Evolutionary conservation across 345 rosid genomes (phyloP).

Genomic region (sweet orange (Citrus sinensis)): DVS_A1.0 CM039166.1:14672501-14673000

Average conservation of each 20-base stretch:
- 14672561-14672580: conserved; percentile 68
- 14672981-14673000: conserved; percentile 82
- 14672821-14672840: conserved; percentile 40
- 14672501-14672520: conserved; percentile 81
- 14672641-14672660: conserved; percentile 73
- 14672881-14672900: conserved; percentile 78
- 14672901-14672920: conserved; percentile 78
- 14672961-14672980: conserved; percentile 82
- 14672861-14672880: conserved; percentile 92
- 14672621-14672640: conserved; percentile 78
- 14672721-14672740: conserved; percentile 89
- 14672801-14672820: conserved; percentile 75
- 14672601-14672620: conserved; percentile 91
- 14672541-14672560: conserved; percentile 94
- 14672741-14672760: conserved; percentile 86
- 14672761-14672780: conserved; percentile 79
- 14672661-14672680: conserved; percentile 94
- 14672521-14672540: conserved; percentile 75
- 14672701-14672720: conserved; percentile 74
- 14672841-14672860: conserved; percentile 74
- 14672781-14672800: conserved; percentile 74
- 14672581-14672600: conserved; percentile 82
- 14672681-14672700: conserved; percentile 70
- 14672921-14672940: conserved; percentile 75
- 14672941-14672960: conserved; percentile 88